Evolutionary conservation across 495 filamentous ascomycete genomes (phyloP).

Genomic region (Podospora pseudopauciseta): DNA sequence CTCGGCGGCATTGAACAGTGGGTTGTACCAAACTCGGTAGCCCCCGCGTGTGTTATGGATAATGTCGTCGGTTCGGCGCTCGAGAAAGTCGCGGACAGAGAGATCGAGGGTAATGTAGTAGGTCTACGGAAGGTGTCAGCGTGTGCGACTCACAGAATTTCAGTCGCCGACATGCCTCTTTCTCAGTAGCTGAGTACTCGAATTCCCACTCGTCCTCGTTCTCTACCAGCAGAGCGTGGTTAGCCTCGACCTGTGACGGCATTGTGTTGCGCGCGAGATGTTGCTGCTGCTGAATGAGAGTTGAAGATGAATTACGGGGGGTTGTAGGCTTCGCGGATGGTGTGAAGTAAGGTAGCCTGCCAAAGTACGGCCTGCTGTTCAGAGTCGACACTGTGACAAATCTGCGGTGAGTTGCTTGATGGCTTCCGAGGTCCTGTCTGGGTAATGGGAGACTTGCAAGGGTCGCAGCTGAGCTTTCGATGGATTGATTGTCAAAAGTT

Average conservation of each 20-base stretch:
- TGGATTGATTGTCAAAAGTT: not conserved
- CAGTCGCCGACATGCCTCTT: slow-evolving; percentile 37
- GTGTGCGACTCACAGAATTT: not conserved
- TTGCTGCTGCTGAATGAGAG: not conserved
- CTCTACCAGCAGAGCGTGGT: slow-evolving; percentile 17
- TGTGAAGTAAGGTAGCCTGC: too few species aligned
- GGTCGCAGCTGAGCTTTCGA: not conserved
- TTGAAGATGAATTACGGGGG: not conserved
- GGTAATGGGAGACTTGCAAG: not conserved
- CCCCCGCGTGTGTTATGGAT: slow-evolving; percentile 30
- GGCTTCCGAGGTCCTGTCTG: too few species aligned
- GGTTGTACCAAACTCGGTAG: slow-evolving; percentile 38
- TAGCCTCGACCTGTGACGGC: not conserved
- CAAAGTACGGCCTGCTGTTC: not conserved
- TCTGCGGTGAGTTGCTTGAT: too few species aligned
- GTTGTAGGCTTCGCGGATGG: too few species aligned
- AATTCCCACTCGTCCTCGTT: slow-evolving; percentile 55
- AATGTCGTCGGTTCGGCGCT: slow-evolving; percentile 30
- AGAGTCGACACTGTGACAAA: not conserved
- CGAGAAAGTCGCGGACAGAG: slow-evolving; percentile 47
- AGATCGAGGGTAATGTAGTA: slow-evolving; percentile 57
- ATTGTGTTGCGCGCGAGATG: not conserved
- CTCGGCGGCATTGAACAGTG: slow-evolving; percentile 30
- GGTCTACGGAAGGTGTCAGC: slow-evolving; percentile 33
- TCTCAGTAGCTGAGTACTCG: slow-evolving; percentile 55